Conservation (phyloP, 2,329 filamentous ascomycete genomes). For the Delphinella strobiligena region DNA sequence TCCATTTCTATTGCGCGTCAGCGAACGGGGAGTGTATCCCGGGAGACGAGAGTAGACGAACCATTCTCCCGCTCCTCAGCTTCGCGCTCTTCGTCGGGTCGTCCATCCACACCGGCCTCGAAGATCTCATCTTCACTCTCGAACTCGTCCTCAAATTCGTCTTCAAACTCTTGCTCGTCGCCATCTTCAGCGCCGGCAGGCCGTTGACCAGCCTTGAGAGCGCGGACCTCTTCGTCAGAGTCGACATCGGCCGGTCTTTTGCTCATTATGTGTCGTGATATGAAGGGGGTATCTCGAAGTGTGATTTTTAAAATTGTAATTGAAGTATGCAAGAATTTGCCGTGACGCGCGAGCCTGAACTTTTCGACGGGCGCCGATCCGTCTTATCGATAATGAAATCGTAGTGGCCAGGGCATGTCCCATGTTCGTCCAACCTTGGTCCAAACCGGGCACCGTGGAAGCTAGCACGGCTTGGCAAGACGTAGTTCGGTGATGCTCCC, state of each 20-base stretch:
- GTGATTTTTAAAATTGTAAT: background rate
- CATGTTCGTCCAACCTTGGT: no score
- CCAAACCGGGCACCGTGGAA: no score
- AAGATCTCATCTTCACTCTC: conserved; percentile 88
- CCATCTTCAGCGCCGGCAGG: conserved; percentile 36
- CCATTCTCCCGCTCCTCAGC: conserved; percentile 68
- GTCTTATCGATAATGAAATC: no score
- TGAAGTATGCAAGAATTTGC: background rate
- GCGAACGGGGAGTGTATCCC: background rate
- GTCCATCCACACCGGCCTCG: conserved; percentile 85
- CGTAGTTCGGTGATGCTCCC: no score
- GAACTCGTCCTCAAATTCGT: conserved; percentile 87
- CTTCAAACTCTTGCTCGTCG: conserved; percentile 67
- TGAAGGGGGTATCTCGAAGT: conserved; percentile 1
- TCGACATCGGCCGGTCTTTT: conserved; percentile 46
- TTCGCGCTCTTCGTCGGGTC: conserved; percentile 84
- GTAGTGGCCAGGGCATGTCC: no score
- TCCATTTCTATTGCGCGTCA: conserved; percentile 59
- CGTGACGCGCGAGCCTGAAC: background rate
- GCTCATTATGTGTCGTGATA: conserved; percentile 35
- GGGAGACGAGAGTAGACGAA: background rate
- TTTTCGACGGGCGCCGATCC: no score
- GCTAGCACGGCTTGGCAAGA: no score
- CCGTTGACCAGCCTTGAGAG: conserved; percentile 50
- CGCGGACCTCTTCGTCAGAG: conserved; percentile 33